Evolutionary conservation across 2,329 filamentous ascomycete species (phyloP), one percentile per base, ranked within the genome.

Genomic region (Xylariaceae sp.): DNA sequence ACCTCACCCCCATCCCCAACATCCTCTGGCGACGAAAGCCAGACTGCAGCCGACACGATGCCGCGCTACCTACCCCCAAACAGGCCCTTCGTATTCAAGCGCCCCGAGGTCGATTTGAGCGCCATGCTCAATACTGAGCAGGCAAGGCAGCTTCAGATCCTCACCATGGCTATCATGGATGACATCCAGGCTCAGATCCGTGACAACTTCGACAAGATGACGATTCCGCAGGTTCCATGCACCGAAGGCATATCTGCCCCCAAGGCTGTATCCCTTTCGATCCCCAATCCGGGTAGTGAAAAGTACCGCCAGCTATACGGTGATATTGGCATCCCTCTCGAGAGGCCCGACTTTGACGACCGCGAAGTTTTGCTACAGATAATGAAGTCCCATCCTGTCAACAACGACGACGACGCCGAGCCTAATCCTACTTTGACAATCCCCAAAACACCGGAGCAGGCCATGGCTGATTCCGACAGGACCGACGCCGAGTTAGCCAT

Each of bases 161-260:
- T 86, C 9, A 68, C 81, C 54, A 72, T 67, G 30, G 73, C 74
- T 45, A 78, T 83, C 58, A 78, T 77, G 37, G 80, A 84, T 47
- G 73, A 73, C 39, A 80, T 85, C 72, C 74, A 78, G 53, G 74
- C 73, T 50, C 74, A 80, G 41, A 72, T 84, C 55, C 72, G 67
- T 58, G 73, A 74, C 50, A 73, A 75, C 55, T 84, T 85, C 59
- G 78, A 82, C 60, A 73, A 71, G 4, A 71, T 76, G 27, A 68
- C 50, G 2, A 47, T 70, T 12, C 64, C 67, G 35, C 66, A 69
- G 6, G 68, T 71, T n/a, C 53, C 50, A 12, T 50, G 61, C 34
- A 62, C 67, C 43, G 58, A 65, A 42, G 64, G 64, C 41, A 63
- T 67, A 49, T 49, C 60, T 39, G 59, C 68, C 4, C 63, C 67